Conservation (phyloP, 176 grass and related monocot species). For the Juncus effusus region DNA sequence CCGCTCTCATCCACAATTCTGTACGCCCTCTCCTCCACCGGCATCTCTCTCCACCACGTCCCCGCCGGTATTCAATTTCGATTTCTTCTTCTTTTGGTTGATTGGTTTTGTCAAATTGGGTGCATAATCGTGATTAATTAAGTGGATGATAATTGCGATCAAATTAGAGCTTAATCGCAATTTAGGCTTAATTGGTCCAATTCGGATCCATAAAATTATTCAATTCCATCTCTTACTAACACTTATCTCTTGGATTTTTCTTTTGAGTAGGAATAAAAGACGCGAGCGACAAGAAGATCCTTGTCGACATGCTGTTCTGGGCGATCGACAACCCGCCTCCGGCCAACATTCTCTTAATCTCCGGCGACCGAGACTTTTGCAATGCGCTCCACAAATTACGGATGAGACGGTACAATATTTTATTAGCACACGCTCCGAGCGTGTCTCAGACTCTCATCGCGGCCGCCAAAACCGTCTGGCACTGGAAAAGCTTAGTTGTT, state of each 20-base stretch:
- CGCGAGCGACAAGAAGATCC: constrained; percentile 97
- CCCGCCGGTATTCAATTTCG: constrained; percentile 51
- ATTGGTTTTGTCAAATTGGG: not conserved
- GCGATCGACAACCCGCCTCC: constrained; percentile 96
- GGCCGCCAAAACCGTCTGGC: constrained; percentile 85
- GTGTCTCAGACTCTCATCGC: constrained; percentile 81
- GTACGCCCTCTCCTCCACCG: constrained; percentile 90
- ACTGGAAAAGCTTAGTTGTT: constrained; percentile 69
- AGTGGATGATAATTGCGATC: not conserved
- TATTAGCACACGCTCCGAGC: constrained; percentile 87
- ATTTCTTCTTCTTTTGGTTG: not conserved
- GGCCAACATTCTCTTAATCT: constrained; percentile 92
- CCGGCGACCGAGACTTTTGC: constrained; percentile 92
- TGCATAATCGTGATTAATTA: not conserved
- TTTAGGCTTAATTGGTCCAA: not conserved
- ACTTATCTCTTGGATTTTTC: not conserved
- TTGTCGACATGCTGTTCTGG: constrained; percentile 98
- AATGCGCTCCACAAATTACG: constrained; percentile 95
- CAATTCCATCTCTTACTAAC: not conserved
- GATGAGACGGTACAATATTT: constrained; percentile 84
- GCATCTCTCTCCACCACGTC: constrained; percentile 90
- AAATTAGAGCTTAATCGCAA: not conserved
- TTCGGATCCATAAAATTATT: too few species aligned
- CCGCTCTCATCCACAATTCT: constrained; percentile 29
- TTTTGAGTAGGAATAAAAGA: constrained; percentile 77